Percentiles rank a stretch among this genome's conserved stretches.
Conservation (phyloP, 768 basidiomycete species). For the Albatrellus ellisii region DNA sequence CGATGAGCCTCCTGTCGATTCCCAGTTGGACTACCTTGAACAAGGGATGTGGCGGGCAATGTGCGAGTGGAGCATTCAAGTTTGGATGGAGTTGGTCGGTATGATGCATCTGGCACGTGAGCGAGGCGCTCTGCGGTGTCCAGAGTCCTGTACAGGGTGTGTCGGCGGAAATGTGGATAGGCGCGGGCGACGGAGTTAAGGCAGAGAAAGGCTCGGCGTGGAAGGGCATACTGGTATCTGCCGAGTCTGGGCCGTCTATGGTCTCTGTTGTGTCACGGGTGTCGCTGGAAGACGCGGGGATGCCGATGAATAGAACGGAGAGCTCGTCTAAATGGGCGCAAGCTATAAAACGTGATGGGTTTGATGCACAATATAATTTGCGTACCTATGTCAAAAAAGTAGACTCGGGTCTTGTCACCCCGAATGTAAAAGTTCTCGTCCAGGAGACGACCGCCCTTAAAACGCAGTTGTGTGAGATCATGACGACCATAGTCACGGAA, state of each 20-base stretch:
- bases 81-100: not conserved
- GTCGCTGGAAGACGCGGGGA: constrained; percentile 24
- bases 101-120: not conserved
- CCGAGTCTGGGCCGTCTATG: constrained; percentile 24
- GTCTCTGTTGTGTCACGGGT: constrained; percentile 20
- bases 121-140: not conserved
- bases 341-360: too few species aligned
- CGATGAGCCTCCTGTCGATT: constrained; percentile 77
- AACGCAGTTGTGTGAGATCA: constrained; percentile 89
- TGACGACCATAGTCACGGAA: constrained; percentile 93
- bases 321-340: constrained; percentile 47
- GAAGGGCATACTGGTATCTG: not conserved
- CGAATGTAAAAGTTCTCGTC: constrained; percentile 94
- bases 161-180: not conserved
- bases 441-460: constrained; percentile 77
- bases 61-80: not conserved
- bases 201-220: not conserved
- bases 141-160: not conserved
- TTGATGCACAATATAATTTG: not conserved
- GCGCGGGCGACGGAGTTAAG: not conserved
- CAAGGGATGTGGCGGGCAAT: constrained; percentile 33
- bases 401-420: constrained; percentile 94
- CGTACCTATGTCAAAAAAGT: constrained; percentile 84
- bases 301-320: constrained; percentile 66
- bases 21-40: constrained; percentile 81